Evolutionary conservation across 192 early-diverging fungal species (phyloP).

Genomic region (Entophlyctis luteolus): DNA sequence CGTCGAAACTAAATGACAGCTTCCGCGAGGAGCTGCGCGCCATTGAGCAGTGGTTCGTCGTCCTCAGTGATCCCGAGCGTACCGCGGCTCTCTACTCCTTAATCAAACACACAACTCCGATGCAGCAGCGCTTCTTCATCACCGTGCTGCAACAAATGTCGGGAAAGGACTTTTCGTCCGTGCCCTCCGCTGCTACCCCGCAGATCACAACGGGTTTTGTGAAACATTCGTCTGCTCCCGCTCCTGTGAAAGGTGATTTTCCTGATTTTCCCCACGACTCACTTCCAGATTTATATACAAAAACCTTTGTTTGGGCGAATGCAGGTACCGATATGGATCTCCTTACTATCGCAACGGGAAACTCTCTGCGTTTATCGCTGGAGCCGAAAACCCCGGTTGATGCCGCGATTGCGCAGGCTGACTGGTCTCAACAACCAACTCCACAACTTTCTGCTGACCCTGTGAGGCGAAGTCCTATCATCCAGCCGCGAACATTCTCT

Average conservation of each 20-base stretch:
- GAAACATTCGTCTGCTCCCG: slow-evolving; percentile 3
- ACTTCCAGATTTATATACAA: background rate
- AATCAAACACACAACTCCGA: slow-evolving; percentile 81
- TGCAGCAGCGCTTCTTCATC: slow-evolving; percentile 93
- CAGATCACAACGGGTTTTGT: background rate
- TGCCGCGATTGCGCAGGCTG: slow-evolving; percentile 39
- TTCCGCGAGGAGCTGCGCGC: slow-evolving; percentile 85
- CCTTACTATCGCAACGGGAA: slow-evolving; percentile 17
- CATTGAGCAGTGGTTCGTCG: slow-evolving; percentile 92
- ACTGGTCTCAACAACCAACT: slow-evolving; percentile 36
- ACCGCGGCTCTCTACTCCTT: slow-evolving; percentile 88
- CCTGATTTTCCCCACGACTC: background rate
- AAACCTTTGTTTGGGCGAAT: background rate
- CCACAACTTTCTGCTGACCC: background rate
- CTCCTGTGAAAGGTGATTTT: slow-evolving; percentile 1
- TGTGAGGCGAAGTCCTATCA: background rate
- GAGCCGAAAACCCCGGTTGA: slow-evolving; percentile 43
- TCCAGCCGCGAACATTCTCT: background rate
- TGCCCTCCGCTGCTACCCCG: background rate
- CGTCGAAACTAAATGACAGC: slow-evolving; percentile 38
- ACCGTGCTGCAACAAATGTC: slow-evolving; percentile 90
- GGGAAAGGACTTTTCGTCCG: slow-evolving; percentile 57
- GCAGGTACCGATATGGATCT: slow-evolving; percentile 10
- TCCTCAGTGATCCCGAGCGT: slow-evolving; percentile 83
- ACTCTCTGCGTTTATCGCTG: slow-evolving; percentile 8